Conservation (phyloP, 306 rosid genomes). For the Chamaecrista fasciculata region DNA sequence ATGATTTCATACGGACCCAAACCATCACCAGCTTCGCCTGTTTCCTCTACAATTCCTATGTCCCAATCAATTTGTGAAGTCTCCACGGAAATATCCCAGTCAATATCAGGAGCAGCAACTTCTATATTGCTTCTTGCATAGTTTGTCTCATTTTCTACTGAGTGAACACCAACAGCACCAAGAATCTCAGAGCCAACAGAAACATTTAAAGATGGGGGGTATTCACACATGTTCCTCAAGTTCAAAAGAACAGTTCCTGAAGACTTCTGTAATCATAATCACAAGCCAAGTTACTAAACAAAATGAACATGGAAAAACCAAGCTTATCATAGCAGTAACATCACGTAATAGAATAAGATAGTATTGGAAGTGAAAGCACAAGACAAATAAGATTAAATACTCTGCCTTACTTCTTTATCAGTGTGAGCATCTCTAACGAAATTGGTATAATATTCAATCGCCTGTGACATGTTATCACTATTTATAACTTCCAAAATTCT, state of each 20-base stretch:
- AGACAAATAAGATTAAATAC: slow-evolving; percentile 1
- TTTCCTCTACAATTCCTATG: slow-evolving; percentile 76
- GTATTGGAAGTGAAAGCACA: slow-evolving; percentile 16
- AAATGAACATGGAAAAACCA: slow-evolving; percentile 25
- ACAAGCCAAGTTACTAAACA: slow-evolving; percentile 27
- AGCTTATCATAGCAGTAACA: background rate
- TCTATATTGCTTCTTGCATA: slow-evolving; percentile 32
- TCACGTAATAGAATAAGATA: slow-evolving; percentile 19
- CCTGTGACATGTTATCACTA: slow-evolving; percentile 60
- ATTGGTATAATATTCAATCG: slow-evolving; percentile 78
- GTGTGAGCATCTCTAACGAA: slow-evolving; percentile 84
- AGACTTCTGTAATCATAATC: slow-evolving; percentile 50
- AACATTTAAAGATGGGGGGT: slow-evolving; percentile 76
- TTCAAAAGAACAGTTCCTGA: slow-evolving; percentile 42
- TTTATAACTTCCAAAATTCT: slow-evolving; percentile 67
- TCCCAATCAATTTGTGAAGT: slow-evolving; percentile 89
- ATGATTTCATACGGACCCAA: slow-evolving; percentile 94
- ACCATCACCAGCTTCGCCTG: slow-evolving; percentile 70
- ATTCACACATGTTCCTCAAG: slow-evolving; percentile 55
- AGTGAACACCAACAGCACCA: slow-evolving; percentile 40
- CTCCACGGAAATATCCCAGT: slow-evolving; percentile 89
- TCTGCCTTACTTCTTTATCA: slow-evolving; percentile 70
- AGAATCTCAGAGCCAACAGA: slow-evolving; percentile 61
- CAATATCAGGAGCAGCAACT: slow-evolving; percentile 56
- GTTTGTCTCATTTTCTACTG: slow-evolving; percentile 44